A percentile compares a stretch with the other conserved stretches of the same genome.
phyloP scores from a whole-genome alignment of 345 rosid species.

The Kandelia obovata region DNA sequence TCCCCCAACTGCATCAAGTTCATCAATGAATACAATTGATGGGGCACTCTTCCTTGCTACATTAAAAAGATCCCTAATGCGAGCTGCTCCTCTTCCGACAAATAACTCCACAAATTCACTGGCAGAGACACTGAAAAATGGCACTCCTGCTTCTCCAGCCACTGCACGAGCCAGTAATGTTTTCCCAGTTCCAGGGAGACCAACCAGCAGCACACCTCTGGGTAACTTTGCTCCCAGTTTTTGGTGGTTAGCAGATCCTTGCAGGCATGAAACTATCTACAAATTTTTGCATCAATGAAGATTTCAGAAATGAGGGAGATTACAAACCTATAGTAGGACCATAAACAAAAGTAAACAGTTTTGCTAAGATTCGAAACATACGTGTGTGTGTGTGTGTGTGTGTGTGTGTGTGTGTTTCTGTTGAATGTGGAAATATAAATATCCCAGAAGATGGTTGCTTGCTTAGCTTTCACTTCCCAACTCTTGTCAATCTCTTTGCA shows the following conservation, averaged over 20 bases:
- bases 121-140: slow-evolving; percentile 89
- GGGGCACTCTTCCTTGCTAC: slow-evolving; percentile 81
- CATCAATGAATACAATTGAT: slow-evolving; percentile 88
- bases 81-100: slow-evolving; percentile 98
- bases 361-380: too few species aligned
- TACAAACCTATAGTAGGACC: background rate
- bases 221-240: slow-evolving; percentile 88
- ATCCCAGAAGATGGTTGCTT: too few species aligned
- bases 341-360: background rate
- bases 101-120: slow-evolving; percentile 96
- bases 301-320: slow-evolving; percentile 6
- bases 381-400: too few species aligned
- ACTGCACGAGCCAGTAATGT: slow-evolving; percentile 94
- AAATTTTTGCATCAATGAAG: slow-evolving; percentile 22
- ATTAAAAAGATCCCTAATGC: slow-evolving; percentile 84
- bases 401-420: too few species aligned
- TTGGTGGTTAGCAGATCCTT: slow-evolving; percentile 80
- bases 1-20: slow-evolving; percentile 98
- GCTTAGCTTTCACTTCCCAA: too few species aligned
- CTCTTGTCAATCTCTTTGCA: too few species aligned
- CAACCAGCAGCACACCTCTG: slow-evolving; percentile 83
- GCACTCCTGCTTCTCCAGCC: slow-evolving; percentile 96
- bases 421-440: too few species aligned
- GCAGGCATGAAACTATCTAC: slow-evolving; percentile 93
- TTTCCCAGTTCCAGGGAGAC: slow-evolving; percentile 98